Conservation (phyloP, 2,329 filamentous ascomycete genomes). For the Phaeosphaeriaceae sp. region DNA sequence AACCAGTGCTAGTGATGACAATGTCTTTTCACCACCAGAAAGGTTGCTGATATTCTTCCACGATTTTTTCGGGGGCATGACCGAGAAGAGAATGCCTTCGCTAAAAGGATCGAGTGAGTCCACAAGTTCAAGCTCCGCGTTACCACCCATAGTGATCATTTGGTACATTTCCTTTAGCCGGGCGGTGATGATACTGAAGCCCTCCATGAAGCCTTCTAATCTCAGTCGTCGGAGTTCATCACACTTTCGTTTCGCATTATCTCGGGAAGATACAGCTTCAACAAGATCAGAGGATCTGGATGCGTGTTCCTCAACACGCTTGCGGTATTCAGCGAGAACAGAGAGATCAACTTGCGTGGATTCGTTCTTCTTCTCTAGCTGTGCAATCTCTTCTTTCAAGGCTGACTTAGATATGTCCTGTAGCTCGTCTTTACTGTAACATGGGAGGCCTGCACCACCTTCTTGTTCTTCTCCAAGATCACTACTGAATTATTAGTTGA, state of each 20-base stretch:
- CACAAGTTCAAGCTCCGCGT: conserved; percentile 95
- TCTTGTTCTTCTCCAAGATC: conserved; percentile 65
- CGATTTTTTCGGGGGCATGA: conserved; percentile 99
- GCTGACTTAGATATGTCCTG: conserved; percentile 67
- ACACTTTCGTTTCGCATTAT: conserved; percentile 87
- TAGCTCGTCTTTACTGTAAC: conserved; percentile 76
- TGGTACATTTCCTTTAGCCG: conserved; percentile 99
- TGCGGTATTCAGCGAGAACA: conserved; percentile 87
- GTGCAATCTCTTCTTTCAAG: conserved; percentile 69
- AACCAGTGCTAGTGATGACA: conserved; percentile 91
- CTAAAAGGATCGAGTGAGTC: conserved; percentile 96
- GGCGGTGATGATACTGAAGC: conserved; percentile 91
- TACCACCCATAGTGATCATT: conserved; percentile 99
- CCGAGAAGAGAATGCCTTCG: conserved; percentile 94
- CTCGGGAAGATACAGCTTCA: conserved; percentile 76
- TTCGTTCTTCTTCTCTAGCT: conserved; percentile 76
- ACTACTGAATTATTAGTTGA: conserved; percentile 21
- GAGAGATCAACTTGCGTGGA: conserved; percentile 87
- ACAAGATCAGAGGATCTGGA: conserved; percentile 84
- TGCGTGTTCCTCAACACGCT: conserved; percentile 81
- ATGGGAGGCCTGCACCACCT: conserved; percentile 63
- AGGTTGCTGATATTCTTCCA: conserved; percentile 99
- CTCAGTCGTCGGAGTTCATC: conserved; percentile 90
- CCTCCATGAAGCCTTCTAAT: conserved; percentile 97
- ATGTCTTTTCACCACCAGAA: conserved; percentile 94